Evolutionary conservation across 2,329 filamentous ascomycete species (phyloP), one percentile per base, ranked within the genome.

Genomic region (Raffaelea arxii): DNA sequence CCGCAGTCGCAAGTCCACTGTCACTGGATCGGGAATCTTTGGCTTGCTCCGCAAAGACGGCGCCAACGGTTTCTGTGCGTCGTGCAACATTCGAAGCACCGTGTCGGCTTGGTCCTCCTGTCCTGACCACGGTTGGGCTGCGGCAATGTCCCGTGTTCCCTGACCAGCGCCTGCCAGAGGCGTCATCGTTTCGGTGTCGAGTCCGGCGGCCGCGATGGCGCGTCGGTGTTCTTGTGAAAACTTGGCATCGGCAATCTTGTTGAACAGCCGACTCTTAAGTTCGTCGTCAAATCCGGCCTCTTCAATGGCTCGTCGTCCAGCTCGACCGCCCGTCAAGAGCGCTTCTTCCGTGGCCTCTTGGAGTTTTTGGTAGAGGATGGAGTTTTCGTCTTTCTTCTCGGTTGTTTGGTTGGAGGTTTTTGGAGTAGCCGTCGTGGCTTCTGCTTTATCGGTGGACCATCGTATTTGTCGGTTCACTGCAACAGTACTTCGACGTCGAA

Each of bases 1-100:
- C 44, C 65, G 66, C 18, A 78, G 55, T 6, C 76, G 67, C 65
- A 78, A 64, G 51, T 80, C 75, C 6, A 80, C 69, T 9, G 69
- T 63, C 2, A 43, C 42, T 11, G 64, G 63, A 14, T 64, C 59
- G 1, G 71, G 66, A 1, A 66, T 63, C 39, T 67, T 66, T 14
- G 66, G 62, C 22, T 68, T 69, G 2, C 71, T 70, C 30, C 77
- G 66, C 3, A 74, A 55, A 1, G 63, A 67, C 4, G 69, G 69
- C 14, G 61, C 65, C 42, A 94, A 67, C 0, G 84, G 85, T 58
- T 89, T 88, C 49, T 78, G 78, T 23, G 86, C 77, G 59, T 94
- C 88, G 47, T 86, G 77, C 11, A 92, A 65, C 85, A 97, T 97
- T 25, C 92, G 80, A 42, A 94, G 67, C 21, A 88, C 81, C 1